phyloP scores from a whole-genome alignment of 306 rosid species.

The Vicia sativa region DNA sequence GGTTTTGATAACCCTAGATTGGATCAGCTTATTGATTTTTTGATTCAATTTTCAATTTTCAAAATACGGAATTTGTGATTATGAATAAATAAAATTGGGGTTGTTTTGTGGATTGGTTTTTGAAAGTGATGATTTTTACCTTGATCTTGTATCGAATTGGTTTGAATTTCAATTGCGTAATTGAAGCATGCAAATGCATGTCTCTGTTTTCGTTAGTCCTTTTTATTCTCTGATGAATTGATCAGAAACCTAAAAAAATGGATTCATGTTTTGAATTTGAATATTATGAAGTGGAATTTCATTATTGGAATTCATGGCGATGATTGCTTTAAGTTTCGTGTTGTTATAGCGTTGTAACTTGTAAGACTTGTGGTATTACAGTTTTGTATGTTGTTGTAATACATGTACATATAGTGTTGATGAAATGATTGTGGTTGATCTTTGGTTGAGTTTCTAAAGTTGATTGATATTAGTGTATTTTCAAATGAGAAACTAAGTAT shows the following conservation, averaged over 20 bases:
- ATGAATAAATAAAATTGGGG: not conserved
- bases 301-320: not conserved
- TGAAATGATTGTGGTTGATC: slow-evolving; percentile 23
- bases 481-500: slow-evolving; percentile 33
- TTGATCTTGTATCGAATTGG: not conserved
- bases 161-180: slow-evolving; percentile 7
- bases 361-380: not conserved
- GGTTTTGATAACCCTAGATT: slow-evolving; percentile 44
- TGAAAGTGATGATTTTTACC: not conserved
- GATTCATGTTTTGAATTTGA: slow-evolving; percentile 26
- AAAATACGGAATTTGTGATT: not conserved
- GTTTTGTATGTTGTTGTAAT: not conserved
- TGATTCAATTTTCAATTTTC: not conserved
- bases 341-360: slow-evolving; percentile 6
- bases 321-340: not conserved
- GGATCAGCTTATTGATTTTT: slow-evolving; percentile 31
- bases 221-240: slow-evolving; percentile 9
- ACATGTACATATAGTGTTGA: not conserved
- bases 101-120: slow-evolving; percentile 8
- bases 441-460: slow-evolving; percentile 4
- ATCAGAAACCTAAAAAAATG: not conserved
- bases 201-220: not conserved
- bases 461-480: slow-evolving; percentile 3
- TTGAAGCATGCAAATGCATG: slow-evolving; percentile 5
- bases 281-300: slow-evolving; percentile 17